These are phyloP conservation scores for Epicoccum sorghinum DNA, from an alignment of 2,329 filamentous ascomycete genomes.

Conservation along the genomic window DNA sequence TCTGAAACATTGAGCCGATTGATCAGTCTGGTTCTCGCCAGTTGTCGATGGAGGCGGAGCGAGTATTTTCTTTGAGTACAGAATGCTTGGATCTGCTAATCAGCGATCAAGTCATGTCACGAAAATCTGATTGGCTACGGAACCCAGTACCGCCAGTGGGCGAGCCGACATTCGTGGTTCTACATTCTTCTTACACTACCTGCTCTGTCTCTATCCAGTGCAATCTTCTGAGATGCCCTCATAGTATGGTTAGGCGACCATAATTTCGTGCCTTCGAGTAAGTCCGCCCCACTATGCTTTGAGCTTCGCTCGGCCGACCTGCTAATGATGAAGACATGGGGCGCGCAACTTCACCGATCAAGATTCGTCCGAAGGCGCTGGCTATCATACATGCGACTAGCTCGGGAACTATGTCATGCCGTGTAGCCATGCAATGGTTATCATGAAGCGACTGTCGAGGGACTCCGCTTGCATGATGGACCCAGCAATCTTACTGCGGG, in stretches of 20 bases:
- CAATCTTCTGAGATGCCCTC: too few relatives aligned
- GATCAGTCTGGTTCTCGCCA: too few relatives aligned
- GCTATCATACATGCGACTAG: neutral
- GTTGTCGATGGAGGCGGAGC: too few relatives aligned
- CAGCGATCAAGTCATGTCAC: too few relatives aligned
- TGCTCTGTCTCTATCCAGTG: too few relatives aligned
- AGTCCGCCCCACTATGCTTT: conserved; percentile 1
- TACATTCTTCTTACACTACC: too few relatives aligned
- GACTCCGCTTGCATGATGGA: neutral
- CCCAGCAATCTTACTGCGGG: neutral
- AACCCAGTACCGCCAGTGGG: too few relatives aligned
- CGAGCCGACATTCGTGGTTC: too few relatives aligned
- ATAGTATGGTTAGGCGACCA: conserved; percentile 1
- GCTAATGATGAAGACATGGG: neutral
- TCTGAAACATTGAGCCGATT: too few relatives aligned
- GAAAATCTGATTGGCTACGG: too few relatives aligned
- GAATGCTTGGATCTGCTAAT: too few relatives aligned
- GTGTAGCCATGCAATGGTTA: neutral
- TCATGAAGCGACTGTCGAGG: neutral
- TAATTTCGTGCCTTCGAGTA: neutral
- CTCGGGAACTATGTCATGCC: conserved; percentile 4
- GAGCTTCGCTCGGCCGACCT: conserved; percentile 9
- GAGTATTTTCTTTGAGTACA: too few relatives aligned
- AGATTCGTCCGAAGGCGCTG: neutral
- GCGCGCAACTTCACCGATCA: conserved; percentile 5